Base-by-base conservation (phyloP, 2,329 filamentous ascomycete species). In the Cladosporium sp. region DNA sequence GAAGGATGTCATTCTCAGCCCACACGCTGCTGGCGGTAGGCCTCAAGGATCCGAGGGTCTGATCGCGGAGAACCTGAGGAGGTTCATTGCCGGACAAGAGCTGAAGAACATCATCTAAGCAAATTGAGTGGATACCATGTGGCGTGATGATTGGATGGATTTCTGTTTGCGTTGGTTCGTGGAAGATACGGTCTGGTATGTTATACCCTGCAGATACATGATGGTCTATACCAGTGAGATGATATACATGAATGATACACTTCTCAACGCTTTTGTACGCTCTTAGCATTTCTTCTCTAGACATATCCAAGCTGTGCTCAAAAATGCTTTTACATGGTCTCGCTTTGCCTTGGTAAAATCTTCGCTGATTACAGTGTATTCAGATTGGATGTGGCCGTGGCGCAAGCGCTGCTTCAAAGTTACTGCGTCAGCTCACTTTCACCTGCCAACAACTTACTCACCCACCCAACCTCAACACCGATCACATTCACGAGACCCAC, bases 31-130 rank as follows among this genome's bases (percentile, higher is more conserved):
- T 0, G 86, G 86, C 2, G 86, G 86, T 0, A 75, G 88, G 66
- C 88, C 88, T 4, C 86, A 88, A 76, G 86, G 83, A 4, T 80
- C 84, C 0, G 87, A 89, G 79, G 80, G 71, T 6, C 76, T 90
- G 72, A 87, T 89, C 68, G 83, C 85, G 49, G 82, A 86, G 66
- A 90, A 90, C 70, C 70, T 90, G 76, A 80, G 86, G 69, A 79
- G 83, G 68, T 87, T 88, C 72, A 69, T 87, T 69, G 87, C 87
- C 0, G 83, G 83, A 0, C 86, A 89, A 79, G 73, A 80, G 65
- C 71, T 90, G 73, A 86, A 81, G 80, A 90, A 90, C 72, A 72
- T 81, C 41, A 80, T 85, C 59, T 80, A 59, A 69, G 26, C 3
- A 15, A 4, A 14, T 8, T 14, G 32, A 41, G 6, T 55, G 36